Percentiles rank a stretch among this genome's conserved stretches.
These are phyloP conservation scores for Petunia axillaris DNA, from an alignment of 257 asterid species.

Conservation along the genomic window DNA sequence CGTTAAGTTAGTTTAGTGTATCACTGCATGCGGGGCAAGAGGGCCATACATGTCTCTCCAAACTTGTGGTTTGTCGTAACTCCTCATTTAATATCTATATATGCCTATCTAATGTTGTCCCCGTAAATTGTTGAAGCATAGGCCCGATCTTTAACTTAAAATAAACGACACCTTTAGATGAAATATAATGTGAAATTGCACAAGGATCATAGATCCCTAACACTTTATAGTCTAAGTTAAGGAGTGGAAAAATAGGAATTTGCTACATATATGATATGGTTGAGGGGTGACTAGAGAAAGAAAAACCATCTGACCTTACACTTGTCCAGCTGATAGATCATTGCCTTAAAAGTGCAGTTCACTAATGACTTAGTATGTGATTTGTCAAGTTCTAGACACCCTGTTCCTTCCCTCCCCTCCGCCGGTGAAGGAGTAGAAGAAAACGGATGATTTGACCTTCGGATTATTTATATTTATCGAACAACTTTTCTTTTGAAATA, in stretches of 20 bases:
- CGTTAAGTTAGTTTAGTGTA: not conserved
- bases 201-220: not conserved
- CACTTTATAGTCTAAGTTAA: not conserved
- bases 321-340: not conserved
- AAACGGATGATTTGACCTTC: no score
- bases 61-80: not conserved
- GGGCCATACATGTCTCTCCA: conserved; percentile 7
- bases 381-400: no score
- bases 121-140: not conserved
- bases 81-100: not conserved
- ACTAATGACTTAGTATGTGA: no score
- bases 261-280: not conserved
- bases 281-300: not conserved
- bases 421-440: no score
- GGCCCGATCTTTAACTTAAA: not conserved
- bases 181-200: conserved; percentile 7
- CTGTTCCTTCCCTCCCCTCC: no score
- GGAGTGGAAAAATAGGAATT: not conserved
- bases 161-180: not conserved
- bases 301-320: not conserved
- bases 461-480: no score
- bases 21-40: not conserved
- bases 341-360: not conserved
- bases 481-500: no score
- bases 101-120: not conserved